Evolutionary conservation across 2,329 filamentous ascomycete genomes (phyloP).

Genomic region (Calonectria henricotiae): DNA sequence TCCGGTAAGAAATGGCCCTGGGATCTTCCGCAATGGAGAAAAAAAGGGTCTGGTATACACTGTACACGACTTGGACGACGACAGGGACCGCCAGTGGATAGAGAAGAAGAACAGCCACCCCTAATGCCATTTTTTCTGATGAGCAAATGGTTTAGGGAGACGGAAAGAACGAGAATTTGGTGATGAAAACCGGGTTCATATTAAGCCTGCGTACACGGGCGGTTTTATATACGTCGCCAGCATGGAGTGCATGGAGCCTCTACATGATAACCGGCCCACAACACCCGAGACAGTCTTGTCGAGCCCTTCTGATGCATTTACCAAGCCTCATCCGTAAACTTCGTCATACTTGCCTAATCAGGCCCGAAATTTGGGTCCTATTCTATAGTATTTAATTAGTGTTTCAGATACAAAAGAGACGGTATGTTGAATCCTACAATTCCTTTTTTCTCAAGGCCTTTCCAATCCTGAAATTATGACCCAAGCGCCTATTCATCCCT

Average conservation of each 20-base stretch:
- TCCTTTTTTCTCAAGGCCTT: too few relatives aligned
- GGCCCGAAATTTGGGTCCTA: not conserved
- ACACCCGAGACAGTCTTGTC: not conserved
- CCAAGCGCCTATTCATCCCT: not conserved
- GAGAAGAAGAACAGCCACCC: not conserved
- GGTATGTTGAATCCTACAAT: too few relatives aligned
- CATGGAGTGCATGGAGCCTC: not conserved
- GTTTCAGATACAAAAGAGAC: too few relatives aligned
- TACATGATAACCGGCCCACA: conserved; percentile 2
- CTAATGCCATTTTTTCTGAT: not conserved
- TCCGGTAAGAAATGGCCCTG: conserved; percentile 23
- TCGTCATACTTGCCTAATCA: not conserved
- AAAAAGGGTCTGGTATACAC: conserved; percentile 1
- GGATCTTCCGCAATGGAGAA: not conserved
- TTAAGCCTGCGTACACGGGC: not conserved
- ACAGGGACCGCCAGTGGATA: not conserved
- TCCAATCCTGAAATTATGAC: too few relatives aligned
- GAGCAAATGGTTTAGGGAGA: not conserved
- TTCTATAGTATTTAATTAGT: not conserved
- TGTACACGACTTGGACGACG: not conserved
- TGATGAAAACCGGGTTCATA: not conserved
- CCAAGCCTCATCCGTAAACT: not conserved
- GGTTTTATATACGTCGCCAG: not conserved
- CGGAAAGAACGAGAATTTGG: not conserved
- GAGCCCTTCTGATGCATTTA: not conserved